phyloP scores from a whole-genome alignment of 805 yeast species.

The Monosporozyma yasuniensis region DNA sequence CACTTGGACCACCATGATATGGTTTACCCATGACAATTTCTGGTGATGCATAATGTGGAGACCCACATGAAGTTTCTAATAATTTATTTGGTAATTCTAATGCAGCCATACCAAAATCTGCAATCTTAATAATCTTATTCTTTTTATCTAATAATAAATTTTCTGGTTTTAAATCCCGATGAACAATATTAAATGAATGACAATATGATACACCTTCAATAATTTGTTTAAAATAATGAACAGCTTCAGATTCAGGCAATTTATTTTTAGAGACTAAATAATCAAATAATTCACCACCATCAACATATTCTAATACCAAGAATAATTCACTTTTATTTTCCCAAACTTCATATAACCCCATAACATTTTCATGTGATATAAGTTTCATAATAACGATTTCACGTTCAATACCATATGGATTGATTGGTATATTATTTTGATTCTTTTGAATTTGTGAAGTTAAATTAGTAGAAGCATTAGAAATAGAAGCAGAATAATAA shows the following conservation, averaged over 20 bases:
- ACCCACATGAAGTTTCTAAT: slow-evolving; percentile 75
- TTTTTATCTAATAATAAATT: slow-evolving; percentile 58
- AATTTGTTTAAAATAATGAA: slow-evolving; percentile 68
- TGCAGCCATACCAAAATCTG: slow-evolving; percentile 89
- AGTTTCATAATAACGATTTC: slow-evolving; percentile 96
- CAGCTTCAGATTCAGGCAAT: slow-evolving; percentile 62
- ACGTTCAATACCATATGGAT: slow-evolving; percentile 90
- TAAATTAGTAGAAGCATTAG: slow-evolving; percentile 13
- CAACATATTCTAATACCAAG: slow-evolving; percentile 71
- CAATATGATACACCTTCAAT: slow-evolving; percentile 72
- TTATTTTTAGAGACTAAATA: slow-evolving; percentile 61
- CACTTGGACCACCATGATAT: slow-evolving; percentile 79
- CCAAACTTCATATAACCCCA: slow-evolving; percentile 95
- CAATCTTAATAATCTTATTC: slow-evolving; percentile 61
- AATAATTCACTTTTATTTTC: slow-evolving; percentile 87
- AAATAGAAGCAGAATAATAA: slow-evolving; percentile 9
- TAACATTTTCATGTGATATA: slow-evolving; percentile 85
- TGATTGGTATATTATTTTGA: slow-evolving; percentile 10
- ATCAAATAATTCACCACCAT: slow-evolving; percentile 82
- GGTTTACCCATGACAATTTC: slow-evolving; percentile 72
- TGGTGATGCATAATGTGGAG: slow-evolving; percentile 85
- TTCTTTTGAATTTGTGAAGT: slow-evolving; percentile 6
- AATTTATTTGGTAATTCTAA: slow-evolving; percentile 61
- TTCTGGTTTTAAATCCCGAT: slow-evolving; percentile 77
- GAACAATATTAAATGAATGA: slow-evolving; percentile 73